Evolutionary conservation across 2,329 filamentous ascomycete species (phyloP).

Genomic region (Didymella exigua): DNA sequence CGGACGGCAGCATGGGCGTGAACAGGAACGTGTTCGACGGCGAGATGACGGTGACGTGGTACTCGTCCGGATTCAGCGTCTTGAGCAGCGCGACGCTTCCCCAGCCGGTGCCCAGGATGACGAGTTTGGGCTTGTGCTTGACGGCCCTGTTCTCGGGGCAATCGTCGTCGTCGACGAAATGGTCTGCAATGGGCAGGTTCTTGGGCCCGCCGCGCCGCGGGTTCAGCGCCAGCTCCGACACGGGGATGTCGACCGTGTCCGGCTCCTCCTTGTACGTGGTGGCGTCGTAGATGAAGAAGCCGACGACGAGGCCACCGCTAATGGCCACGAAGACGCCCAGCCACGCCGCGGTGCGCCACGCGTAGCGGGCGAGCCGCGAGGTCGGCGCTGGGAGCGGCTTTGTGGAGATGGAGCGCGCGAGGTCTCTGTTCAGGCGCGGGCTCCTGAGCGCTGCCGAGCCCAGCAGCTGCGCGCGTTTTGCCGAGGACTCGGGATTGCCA

Average conservation of each 20-base stretch:
- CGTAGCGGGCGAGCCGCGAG: conserved; percentile 56
- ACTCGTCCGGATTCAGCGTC: conserved; percentile 85
- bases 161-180: conserved; percentile 88
- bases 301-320: conserved; percentile 70
- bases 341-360: conserved; percentile 72
- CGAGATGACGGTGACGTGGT: conserved; percentile 93
- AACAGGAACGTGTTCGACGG: conserved; percentile 97
- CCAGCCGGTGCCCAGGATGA: conserved; percentile 94
- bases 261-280: conserved; percentile 81
- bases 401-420: conserved; percentile 37
- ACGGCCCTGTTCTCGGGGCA: conserved; percentile 69
- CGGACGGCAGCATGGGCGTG: conserved; percentile 96
- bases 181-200: conserved; percentile 89
- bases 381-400: conserved; percentile 39
- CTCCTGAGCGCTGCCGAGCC: conserved; percentile 26
- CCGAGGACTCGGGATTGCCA: conserved; percentile 23
- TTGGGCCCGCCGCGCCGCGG: conserved; percentile 88
- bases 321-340: conserved; percentile 78
- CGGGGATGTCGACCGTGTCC: conserved; percentile 72
- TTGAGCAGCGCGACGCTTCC: conserved; percentile 91
- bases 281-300: conserved; percentile 93
- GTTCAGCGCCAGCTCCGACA: conserved; percentile 82
- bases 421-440: conserved; percentile 25
- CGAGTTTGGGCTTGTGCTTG: conserved; percentile 89
- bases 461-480: conserved; percentile 32